A percentile compares a stretch with the other conserved stretches of the same genome.
Conservation (phyloP, 192 early-diverging fungal genomes). For the Endogone sp. region DNA sequence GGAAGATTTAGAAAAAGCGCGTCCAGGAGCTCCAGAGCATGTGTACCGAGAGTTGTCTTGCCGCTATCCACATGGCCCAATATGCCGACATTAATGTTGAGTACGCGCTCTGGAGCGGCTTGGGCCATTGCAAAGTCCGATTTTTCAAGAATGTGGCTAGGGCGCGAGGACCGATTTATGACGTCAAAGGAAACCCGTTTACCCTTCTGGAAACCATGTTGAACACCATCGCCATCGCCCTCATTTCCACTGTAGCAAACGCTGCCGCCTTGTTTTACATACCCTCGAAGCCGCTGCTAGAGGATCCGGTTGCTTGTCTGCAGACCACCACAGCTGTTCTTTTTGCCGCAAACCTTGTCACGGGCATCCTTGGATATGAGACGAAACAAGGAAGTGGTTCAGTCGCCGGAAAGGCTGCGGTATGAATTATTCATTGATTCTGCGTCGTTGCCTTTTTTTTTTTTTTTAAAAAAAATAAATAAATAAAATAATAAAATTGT, state of each 20-base stretch:
- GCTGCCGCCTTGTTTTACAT: neutral
- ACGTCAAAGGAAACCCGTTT: no score
- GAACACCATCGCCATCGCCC: neutral
- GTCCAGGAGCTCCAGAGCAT: no score
- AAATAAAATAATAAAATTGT: no score
- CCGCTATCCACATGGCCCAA: slow-evolving; percentile 3
- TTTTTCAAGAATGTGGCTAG: neutral
- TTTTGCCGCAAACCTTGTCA: neutral
- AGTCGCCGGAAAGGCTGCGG: neutral
- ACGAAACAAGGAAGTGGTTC: neutral
- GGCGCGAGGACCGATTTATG: no score
- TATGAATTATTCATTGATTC: neutral
- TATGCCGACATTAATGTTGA: slow-evolving; percentile 6
- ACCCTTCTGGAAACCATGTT: neutral
- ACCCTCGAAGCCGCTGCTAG: neutral
- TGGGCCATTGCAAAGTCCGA: neutral
- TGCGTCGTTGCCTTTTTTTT: no score
- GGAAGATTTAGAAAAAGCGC: neutral
- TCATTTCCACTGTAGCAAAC: neutral
- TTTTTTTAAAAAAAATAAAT: no score
- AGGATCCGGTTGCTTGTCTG: neutral
- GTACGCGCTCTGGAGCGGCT: neutral
- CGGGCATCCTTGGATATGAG: neutral
- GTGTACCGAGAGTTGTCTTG: slow-evolving; percentile 2
- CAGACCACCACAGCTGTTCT: neutral